These are phyloP conservation scores for Torrubiellomyces zombiae DNA, from an alignment of 2,329 filamentous ascomycete species.

Conservation along the genomic window DNA sequence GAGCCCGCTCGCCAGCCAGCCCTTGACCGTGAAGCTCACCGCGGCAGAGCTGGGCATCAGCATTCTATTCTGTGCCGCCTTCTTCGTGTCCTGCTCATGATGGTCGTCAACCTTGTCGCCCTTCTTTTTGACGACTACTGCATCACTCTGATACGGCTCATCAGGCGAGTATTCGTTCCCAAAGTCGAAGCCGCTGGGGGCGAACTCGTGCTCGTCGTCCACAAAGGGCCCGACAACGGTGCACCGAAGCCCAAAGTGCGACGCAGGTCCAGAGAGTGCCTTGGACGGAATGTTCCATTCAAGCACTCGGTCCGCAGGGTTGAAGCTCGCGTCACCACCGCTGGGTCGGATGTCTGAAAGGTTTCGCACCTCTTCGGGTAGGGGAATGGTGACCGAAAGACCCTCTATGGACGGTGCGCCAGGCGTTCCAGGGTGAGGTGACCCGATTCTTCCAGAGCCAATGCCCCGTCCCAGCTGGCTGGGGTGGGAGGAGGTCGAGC, in stretches of 20 bases:
- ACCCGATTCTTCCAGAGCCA: conserved; percentile 22
- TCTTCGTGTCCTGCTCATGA: conserved; percentile 35
- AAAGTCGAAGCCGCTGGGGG: conserved; percentile 35
- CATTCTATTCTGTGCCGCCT: conserved; percentile 51
- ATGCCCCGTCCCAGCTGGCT: conserved; percentile 25
- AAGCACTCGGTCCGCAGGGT: conserved; percentile 50
- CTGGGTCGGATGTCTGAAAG: conserved; percentile 67
- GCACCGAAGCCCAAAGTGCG: conserved; percentile 60
- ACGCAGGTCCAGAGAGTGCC: conserved; percentile 50
- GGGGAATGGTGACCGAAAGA: conserved; percentile 58
- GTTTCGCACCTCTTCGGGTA: conserved; percentile 66
- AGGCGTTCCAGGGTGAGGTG: conserved; percentile 34
- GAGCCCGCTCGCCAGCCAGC: conserved; percentile 51
- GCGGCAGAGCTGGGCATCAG: conserved; percentile 67
- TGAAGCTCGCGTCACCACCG: conserved; percentile 71
- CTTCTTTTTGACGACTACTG: conserved; percentile 17
- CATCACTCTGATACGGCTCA: conserved; percentile 37
- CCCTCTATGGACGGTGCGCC: conserved; percentile 54
- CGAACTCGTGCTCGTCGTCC: conserved; percentile 29
- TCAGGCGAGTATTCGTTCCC: conserved; percentile 34
- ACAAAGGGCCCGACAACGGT: conserved; percentile 54
- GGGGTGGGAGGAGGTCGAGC: conserved; percentile 16
- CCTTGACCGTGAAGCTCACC: conserved; percentile 55
- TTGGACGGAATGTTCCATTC: conserved; percentile 75
- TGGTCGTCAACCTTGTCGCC: conserved; percentile 14